Evolutionary conservation across 495 filamentous ascomycete species (phyloP), one percentile per base, ranked within the genome.

Genomic region (Penicillium ochrochloron): DNA sequence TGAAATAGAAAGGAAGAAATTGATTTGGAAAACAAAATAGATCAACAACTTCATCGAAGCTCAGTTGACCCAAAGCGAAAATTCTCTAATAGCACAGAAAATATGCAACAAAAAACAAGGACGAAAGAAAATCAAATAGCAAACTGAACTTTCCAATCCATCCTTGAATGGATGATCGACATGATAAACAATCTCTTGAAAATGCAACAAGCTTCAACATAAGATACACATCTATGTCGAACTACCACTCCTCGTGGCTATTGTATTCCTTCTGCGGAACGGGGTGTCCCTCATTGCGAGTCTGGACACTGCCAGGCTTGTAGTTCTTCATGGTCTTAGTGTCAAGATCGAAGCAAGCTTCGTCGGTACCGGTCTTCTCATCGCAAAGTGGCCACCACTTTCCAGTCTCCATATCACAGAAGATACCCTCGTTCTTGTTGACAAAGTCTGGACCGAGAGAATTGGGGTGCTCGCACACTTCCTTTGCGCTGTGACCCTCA

Each of bases 211-310:
- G 35, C 6, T 14, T 37, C 12, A 14, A 14, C 2, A 12, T 37
- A 37, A 37, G 12, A 10, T 37, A 37, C 35, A 37, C 8, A 10
- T 11, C 8, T 37, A 5, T 19, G 8, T 44, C 41, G 5, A 44
- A 5, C 41, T 44, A 44, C 42, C 42, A 44, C 42, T 44, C 42
- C 42, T 44, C 42, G 42, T 44, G 42, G 42, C 42, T 44, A 2
- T 44, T 44, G 42, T 44, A 44, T 19, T 44, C n/a, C 42, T 44
- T 44, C n/a, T 44, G 42, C 17, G 42, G 42, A 44, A 44, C 42
- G 6, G 42, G 42, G n/a, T 44, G 42, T 3, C 42, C 42, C 7
- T 44, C 42, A 44, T 44, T 44, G 42, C 42, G 42, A 21, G 42
- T 44, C 5, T 44, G 42, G 9, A 44, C n/a, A 10, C 42, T 44